Evolutionary conservation across 441 rosid species (phyloP).

Genomic region (Erodium texanum): DNA sequence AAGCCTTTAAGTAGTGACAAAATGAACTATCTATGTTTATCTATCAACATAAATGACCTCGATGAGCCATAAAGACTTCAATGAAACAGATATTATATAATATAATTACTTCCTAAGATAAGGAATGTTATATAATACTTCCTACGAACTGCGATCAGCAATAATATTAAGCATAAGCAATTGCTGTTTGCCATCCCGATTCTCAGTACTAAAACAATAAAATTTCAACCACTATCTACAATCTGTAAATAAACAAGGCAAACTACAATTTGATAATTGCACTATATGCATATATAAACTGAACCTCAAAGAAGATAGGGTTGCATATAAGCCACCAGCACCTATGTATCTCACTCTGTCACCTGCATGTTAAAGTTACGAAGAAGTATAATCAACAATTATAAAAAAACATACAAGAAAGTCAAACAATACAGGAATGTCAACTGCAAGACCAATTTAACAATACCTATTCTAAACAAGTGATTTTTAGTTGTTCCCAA

Average conservation of each 20-base stretch:
- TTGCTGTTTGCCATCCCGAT: no score
- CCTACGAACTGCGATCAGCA: background rate
- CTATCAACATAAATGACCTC: no score
- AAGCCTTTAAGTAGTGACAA: no score
- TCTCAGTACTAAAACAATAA: no score
- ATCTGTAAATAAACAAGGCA: background rate
- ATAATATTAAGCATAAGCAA: background rate
- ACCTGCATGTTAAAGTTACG: constrained; percentile 41
- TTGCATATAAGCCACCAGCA: constrained; percentile 39
- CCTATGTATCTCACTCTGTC: constrained; percentile 81
- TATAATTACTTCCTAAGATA: background rate
- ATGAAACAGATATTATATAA: background rate
- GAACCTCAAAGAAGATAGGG: constrained; percentile 49
- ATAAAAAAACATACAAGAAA: background rate
- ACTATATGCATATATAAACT: background rate
- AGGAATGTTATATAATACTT: background rate
- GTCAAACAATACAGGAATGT: background rate
- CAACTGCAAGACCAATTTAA: background rate
- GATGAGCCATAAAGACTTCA: background rate
- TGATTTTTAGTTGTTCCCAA: constrained; percentile 41
- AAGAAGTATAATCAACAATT: constrained; percentile 8
- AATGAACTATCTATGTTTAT: no score
- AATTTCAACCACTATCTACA: background rate
- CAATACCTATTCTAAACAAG: constrained; percentile 51
- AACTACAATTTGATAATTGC: background rate